Evolutionary conservation across 768 basidiomycete genomes (phyloP), one percentile per base, ranked within the genome.

Genomic region (Suillus weaverae): DNA sequence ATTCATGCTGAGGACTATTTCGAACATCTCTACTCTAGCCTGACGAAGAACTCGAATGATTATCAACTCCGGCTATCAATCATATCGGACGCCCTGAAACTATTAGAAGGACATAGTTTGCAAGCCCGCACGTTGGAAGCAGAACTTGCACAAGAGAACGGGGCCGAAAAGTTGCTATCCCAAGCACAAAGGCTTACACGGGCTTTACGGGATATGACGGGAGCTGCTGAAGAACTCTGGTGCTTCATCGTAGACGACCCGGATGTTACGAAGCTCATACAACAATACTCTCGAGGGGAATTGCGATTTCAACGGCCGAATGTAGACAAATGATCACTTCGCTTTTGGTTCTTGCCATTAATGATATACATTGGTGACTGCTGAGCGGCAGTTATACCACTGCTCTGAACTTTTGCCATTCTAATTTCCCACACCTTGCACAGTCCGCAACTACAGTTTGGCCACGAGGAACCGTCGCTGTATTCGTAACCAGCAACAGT

Each of bases 171-270:
- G 1, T 56, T 61, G 26, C 11, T 38, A 59, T 51, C 32, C 5
- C 51, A 61, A 57, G 33, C 11, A 20, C 44, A 61, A 35, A 32
- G n/a, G 18, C 51, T 61, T 20, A 51, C 60, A 13, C 33, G 22
- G 36, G 35, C 30, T 22, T 59, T 61, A 56, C 33, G 60, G 20
- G 32, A 59, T 61, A 61, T 61, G 44, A 57, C 60, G 32, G 55
- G 33, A 59, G 46, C 60, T 51, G 60, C 51, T 14, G 60, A 61
- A 56, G 60, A 61, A 51, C 51, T 61, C n/a, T 61, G 60, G 60
- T 61, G 60, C 36, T 61, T 61, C 54, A 56, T 30, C 33, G 60
- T 56, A 59, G 26, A 39, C 16, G 38, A 59, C 32, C 32, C 51
- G 2, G 51, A 38, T 35, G 26, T 9, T 18, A 32, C 60, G n/a